Percentiles rank a stretch among this genome's conserved stretches.
These are phyloP conservation scores for Hippophae tibetana DNA, from an alignment of 306 rosid species.

Conservation along the genomic window DNA sequence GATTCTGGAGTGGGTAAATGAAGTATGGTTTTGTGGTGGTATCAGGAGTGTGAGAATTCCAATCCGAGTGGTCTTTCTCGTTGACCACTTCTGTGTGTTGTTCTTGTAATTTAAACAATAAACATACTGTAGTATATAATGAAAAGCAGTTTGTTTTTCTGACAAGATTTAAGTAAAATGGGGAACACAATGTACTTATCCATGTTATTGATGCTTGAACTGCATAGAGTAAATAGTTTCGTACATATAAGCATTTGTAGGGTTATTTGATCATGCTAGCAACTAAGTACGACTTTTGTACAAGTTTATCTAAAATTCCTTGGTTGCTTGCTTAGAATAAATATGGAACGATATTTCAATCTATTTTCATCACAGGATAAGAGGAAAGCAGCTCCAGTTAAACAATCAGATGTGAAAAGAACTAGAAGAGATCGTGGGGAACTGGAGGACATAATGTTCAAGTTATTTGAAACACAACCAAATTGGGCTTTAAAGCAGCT, in stretches of 20 bases:
- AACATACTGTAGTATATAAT: no score
- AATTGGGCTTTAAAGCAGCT: slow-evolving; percentile 99
- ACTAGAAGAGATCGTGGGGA: slow-evolving; percentile 97
- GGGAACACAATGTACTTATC: neutral
- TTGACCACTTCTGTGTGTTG: no score
- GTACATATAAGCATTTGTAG: neutral
- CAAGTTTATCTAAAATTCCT: slow-evolving; percentile 5
- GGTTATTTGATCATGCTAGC: no score
- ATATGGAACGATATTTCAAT: neutral
- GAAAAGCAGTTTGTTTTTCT: neutral
- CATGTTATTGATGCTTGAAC: neutral
- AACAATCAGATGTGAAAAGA: slow-evolving; percentile 85
- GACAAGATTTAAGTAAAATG: neutral
- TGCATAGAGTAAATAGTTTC: neutral
- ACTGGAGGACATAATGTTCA: slow-evolving; percentile 94
- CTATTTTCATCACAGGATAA: slow-evolving; percentile 52
- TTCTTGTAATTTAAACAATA: no score
- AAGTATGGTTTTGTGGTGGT: no score
- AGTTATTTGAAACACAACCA: slow-evolving; percentile 92
- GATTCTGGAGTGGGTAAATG: no score
- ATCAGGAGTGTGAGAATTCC: no score
- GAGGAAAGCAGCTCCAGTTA: slow-evolving; percentile 73
- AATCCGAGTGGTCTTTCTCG: no score
- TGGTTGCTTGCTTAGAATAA: slow-evolving; percentile 5
- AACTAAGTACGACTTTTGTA: no score